Evolutionary conservation across 1,139 yeast species (phyloP), one percentile per base, ranked within the genome.

Genomic region (Williopsis jadinii): DNA sequence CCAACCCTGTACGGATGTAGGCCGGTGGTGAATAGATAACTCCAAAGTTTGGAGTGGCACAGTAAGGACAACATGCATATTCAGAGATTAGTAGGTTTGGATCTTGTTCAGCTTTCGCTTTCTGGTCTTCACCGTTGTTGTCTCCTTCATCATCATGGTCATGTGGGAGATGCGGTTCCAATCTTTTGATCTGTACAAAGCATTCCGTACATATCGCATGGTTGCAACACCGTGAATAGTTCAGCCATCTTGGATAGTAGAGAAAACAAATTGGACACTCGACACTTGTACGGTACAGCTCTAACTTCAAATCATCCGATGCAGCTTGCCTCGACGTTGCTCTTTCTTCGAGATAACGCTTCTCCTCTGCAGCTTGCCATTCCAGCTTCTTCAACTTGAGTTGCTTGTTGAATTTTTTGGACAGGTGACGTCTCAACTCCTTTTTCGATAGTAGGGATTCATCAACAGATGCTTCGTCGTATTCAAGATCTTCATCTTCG

Each of bases 181-280:
- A 70, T 45, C 98, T 73, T 61, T 85, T 88, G 59, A 92, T 88
- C 61, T 90, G 97, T 9, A 90, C 97, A 73, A 92, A 92, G 61
- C 98, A 92, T 63, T 92, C 98, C 1, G 96, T 76, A 63, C 98
- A 92, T 19, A 92, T 88, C 2, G 95, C 92, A 60, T 92, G 97
- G 39, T 77, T 74, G 60, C 98, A 92, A 61, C 98, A 92, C 37
- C 95, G 70, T n/a, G 95, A 83, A 40, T 74, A 62, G 64, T 92
- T 92, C 51, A 90, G 65, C 54, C 80, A 77, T 37, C 73, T 71
- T 1, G 98, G 98, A 58, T 83, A 86, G 58, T 74, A 86, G 19
- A 92, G 71, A 60, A 92, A 92, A 59, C 98, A 92, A 50, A 92
- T 92, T 10, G 98, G 97, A 60, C 98, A 92, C 57, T 92, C 98